phyloP scores from a whole-genome alignment of 2,329 filamentous ascomycete genomes.

The Annulohypoxylon truncatum region DNA sequence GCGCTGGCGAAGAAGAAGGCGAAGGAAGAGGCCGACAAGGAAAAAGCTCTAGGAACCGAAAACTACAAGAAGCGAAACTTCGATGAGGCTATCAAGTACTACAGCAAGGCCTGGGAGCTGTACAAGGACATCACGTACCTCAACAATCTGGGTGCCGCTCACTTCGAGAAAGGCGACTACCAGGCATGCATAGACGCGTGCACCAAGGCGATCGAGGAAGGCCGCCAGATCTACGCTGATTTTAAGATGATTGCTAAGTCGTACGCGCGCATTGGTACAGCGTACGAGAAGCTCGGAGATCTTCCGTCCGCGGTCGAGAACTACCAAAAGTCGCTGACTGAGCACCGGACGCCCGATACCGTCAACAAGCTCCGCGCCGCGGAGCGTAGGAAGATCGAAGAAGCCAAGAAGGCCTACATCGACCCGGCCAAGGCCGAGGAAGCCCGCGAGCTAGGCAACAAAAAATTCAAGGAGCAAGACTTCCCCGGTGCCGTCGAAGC shows the following conservation, averaged over 20 bases:
- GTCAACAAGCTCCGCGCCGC: conserved; percentile 90
- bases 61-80: conserved; percentile 99
- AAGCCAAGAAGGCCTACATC: conserved; percentile 82
- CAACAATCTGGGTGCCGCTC: conserved; percentile 93
- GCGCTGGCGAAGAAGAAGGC: conserved; percentile 85
- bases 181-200: conserved; percentile 87
- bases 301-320: conserved; percentile 82
- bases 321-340: conserved; percentile 93
- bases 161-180: conserved; percentile 97
- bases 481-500: conserved; percentile 95
- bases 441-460: conserved; percentile 92
- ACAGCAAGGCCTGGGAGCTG: conserved; percentile 92
- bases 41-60: conserved; percentile 93
- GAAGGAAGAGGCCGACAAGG: conserved; percentile 91
- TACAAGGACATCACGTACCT: conserved; percentile 98
- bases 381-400: conserved; percentile 85
- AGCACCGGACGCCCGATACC: conserved; percentile 95
- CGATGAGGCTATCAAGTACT: conserved; percentile 93
- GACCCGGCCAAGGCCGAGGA: conserved; percentile 94
- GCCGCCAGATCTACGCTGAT: conserved; percentile 88
- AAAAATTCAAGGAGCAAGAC: conserved; percentile 96
- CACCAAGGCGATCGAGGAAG: conserved; percentile 88
- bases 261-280: conserved; percentile 93
- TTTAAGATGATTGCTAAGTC: conserved; percentile 99
- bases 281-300: conserved; percentile 91